Percentiles rank a stretch among this genome's conserved stretches.
phyloP scores from a whole-genome alignment of 176 grass and related monocot genomes.

The Rhynchospora breviuscula region DNA sequence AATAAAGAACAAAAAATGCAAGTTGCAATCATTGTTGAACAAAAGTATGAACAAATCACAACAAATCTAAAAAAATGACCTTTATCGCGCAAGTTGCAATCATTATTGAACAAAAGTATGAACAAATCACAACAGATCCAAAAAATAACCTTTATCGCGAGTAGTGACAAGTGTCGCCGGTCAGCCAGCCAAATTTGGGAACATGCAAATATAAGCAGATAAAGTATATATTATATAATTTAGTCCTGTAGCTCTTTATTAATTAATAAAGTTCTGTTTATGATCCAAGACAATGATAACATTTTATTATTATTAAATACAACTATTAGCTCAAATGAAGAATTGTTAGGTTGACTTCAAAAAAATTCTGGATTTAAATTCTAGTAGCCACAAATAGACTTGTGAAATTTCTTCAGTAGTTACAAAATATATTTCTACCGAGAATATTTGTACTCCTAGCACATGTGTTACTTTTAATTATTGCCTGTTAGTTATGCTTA shows the following conservation, averaged over 20 bases:
- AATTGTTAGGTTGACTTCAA: no score
- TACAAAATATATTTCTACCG: no score
- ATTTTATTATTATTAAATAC: not conserved
- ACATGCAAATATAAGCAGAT: not conserved
- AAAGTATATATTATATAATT: not conserved
- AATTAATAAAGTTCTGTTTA: not conserved
- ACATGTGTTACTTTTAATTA: not conserved
- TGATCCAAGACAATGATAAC: not conserved
- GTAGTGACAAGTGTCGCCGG: no score
- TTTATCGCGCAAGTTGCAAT: not conserved
- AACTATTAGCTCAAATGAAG: no score
- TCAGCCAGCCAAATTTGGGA: not conserved
- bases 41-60: not conserved
- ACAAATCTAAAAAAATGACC: no score
- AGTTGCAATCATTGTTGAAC: not conserved
- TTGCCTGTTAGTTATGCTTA: not conserved
- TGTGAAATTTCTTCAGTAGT: no score
- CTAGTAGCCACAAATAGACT: no score
- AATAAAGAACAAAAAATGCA: not conserved
- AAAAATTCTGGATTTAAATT: no score
- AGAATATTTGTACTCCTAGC: no score
- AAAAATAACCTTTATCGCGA: no score
- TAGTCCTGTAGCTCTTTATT: not conserved
- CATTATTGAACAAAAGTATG: not conserved
- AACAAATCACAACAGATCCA: not conserved